These are phyloP conservation scores for Skeletonema menzelii DNA, from an alignment of 108 stramenopile genomes.

Conservation along the genomic window DNA sequence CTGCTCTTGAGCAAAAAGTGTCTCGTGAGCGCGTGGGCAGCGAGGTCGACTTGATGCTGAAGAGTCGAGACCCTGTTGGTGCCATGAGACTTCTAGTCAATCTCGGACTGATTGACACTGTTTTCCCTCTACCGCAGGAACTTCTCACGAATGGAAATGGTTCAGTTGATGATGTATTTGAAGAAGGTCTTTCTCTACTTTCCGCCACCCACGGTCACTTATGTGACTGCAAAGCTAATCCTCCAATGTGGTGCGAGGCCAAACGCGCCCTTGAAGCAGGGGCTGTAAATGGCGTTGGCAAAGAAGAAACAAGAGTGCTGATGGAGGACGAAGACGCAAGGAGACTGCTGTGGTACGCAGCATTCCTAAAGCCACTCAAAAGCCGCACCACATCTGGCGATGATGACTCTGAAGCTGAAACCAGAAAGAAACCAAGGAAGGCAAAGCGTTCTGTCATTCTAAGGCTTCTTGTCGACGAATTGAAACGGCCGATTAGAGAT, in stretches of 20 bases:
- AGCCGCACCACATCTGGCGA: constrained; percentile 38
- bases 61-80: constrained; percentile 84
- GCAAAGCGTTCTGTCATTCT: constrained; percentile 53
- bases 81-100: constrained; percentile 81
- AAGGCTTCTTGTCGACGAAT: constrained; percentile 68
- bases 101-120: constrained; percentile 66
- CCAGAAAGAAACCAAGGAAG: constrained; percentile 47
- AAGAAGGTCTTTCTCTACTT: constrained; percentile 57
- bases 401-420: constrained; percentile 15
- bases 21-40: constrained; percentile 86
- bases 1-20: constrained; percentile 85
- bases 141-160: not conserved
- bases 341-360: constrained; percentile 83
- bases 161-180: constrained; percentile 31
- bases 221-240: constrained; percentile 60
- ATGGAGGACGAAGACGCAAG: constrained; percentile 74
- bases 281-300: constrained; percentile 47
- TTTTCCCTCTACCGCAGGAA: constrained; percentile 54
- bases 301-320: constrained; percentile 47
- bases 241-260: constrained; percentile 72
- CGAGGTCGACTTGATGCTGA: constrained; percentile 85
- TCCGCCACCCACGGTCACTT: constrained; percentile 68
- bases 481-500: constrained; percentile 79
- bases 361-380: constrained; percentile 74
- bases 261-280: constrained; percentile 34